Conservation (phyloP, 305 asterid genomes). For the Caryopteris hybrid region DNA sequence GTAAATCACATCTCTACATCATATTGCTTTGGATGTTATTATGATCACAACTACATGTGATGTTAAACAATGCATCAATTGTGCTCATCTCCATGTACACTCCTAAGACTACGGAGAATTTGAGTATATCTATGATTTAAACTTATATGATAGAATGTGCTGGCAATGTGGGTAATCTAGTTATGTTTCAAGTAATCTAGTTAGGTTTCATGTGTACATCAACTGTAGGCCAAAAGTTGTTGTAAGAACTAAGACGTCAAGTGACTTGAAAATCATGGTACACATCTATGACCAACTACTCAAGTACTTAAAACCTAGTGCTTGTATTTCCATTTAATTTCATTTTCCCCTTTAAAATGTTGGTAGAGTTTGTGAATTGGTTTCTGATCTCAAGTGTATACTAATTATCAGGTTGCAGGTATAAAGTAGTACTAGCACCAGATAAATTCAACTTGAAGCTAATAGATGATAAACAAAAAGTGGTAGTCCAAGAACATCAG, state of each 20-base stretch:
- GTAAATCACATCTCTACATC: slow-evolving; percentile 10
- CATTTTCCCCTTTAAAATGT: slow-evolving; percentile 5
- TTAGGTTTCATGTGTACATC: background rate
- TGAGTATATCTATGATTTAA: background rate
- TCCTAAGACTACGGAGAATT: background rate
- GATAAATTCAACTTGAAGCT: slow-evolving; percentile 51
- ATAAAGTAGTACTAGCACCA: slow-evolving; percentile 24
- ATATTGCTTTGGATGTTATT: too few relatives aligned
- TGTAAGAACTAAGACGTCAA: too few relatives aligned
- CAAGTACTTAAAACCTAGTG: background rate
- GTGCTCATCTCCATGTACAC: background rate
- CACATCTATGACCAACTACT: background rate
- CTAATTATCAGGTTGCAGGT: slow-evolving; percentile 9
- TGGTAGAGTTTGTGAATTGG: slow-evolving; percentile 4
- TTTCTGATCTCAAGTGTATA: slow-evolving; percentile 14
- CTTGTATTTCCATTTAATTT: background rate
- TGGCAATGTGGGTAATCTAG: background rate
- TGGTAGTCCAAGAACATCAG: slow-evolving; percentile 93
- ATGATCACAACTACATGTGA: background rate
- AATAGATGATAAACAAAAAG: slow-evolving; percentile 84
- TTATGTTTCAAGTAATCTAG: too few relatives aligned
- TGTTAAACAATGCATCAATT: background rate
- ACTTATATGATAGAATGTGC: background rate
- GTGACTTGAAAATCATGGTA: too few relatives aligned
- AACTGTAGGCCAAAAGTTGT: too few relatives aligned